These are phyloP conservation scores for Annulohypoxylon truncatum DNA, from an alignment of 2,329 filamentous ascomycete species.

Conservation along the genomic window DNA sequence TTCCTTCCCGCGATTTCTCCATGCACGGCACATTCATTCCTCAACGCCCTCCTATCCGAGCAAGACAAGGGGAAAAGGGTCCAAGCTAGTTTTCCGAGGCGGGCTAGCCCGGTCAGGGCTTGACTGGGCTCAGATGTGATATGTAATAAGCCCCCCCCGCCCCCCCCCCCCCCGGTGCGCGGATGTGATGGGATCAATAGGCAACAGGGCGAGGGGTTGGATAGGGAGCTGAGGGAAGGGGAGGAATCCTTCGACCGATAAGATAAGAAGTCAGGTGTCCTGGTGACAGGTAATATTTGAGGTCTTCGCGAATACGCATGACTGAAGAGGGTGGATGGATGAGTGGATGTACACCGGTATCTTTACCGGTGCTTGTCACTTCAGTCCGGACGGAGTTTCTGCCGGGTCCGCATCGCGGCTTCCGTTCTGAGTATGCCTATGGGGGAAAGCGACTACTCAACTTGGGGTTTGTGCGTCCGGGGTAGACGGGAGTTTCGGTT, in stretches of 20 bases:
- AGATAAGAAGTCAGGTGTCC: background rate
- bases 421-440: background rate
- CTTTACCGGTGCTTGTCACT: background rate
- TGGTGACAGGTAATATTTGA: background rate
- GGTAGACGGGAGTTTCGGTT: background rate
- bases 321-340: background rate
- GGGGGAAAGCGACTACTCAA: background rate
- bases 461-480: background rate
- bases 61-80: background rate
- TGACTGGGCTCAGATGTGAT: constrained; percentile 5
- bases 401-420: constrained; percentile 7
- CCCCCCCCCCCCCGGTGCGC: background rate
- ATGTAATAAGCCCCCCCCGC: too few species aligned
- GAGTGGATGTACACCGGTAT: background rate
- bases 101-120: background rate
- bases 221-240: background rate
- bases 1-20: constrained; percentile 30
- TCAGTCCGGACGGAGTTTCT: constrained; percentile 3
- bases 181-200: constrained; percentile 7
- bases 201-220: background rate
- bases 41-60: background rate
- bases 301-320: background rate
- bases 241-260: constrained; percentile 9
- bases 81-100: background rate
- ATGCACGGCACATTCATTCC: constrained; percentile 18